Percentiles rank a stretch among this genome's conserved stretches.
These are phyloP conservation scores for Infundibulicybe gibba DNA, from an alignment of 768 basidiomycete genomes.

Conservation along the genomic window DNA sequence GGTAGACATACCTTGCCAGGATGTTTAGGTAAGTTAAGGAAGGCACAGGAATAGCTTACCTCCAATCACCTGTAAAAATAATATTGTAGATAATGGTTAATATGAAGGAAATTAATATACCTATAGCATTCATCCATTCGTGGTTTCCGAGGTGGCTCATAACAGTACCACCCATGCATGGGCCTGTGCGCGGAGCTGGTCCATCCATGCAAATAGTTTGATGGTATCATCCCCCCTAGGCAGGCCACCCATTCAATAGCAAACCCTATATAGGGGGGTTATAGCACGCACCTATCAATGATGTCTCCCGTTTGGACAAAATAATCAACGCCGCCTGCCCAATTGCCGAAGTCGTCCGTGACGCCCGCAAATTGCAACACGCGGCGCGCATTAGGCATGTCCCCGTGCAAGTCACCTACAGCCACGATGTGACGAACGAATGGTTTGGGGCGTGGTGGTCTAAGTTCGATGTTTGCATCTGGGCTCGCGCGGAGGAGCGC, in stretches of 20 bases:
- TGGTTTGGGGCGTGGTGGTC: slow-evolving; percentile 14
- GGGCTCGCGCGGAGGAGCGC: not conserved
- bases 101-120: slow-evolving; percentile 28
- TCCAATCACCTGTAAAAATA: slow-evolving; percentile 71
- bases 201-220: slow-evolving; percentile 81
- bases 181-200: slow-evolving; percentile 76
- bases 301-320: slow-evolving; percentile 97
- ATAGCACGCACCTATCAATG: slow-evolving; percentile 70
- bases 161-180: slow-evolving; percentile 62
- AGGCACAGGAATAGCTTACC: slow-evolving; percentile 33
- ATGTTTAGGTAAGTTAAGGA: not conserved
- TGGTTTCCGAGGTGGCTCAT: slow-evolving; percentile 89
- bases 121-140: slow-evolving; percentile 92
- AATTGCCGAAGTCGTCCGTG: slow-evolving; percentile 66
- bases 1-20: slow-evolving; percentile 71
- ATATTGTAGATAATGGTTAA: slow-evolving; percentile 1
- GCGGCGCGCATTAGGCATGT: slow-evolving; percentile 71
- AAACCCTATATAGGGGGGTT: not conserved
- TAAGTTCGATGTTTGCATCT: not conserved
- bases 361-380: slow-evolving; percentile 82
- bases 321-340: slow-evolving; percentile 80
- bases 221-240: slow-evolving; percentile 88
- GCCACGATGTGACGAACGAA: slow-evolving; percentile 69
- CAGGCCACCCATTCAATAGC: not conserved
- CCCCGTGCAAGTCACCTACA: slow-evolving; percentile 92